These are phyloP conservation scores for Taphrina pruni DNA, from an alignment of 1,139 yeast species.

Conservation along the genomic window DNA sequence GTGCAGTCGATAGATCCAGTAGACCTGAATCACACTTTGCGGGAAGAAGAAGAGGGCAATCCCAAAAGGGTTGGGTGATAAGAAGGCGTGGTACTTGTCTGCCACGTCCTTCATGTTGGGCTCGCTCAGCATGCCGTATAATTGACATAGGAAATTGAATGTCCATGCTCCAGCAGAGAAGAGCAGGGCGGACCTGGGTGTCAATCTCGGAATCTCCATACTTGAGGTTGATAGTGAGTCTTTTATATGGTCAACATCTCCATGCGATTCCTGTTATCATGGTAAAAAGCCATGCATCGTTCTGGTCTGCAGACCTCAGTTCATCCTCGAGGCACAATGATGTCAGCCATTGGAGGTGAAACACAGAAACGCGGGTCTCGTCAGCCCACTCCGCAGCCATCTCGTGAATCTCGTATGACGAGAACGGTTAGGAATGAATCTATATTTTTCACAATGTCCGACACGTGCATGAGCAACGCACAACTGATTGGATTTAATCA, in stretches of 20 bases:
- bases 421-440: neutral
- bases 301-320: too few species aligned
- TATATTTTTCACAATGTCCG: neutral
- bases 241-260: too few species aligned
- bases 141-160: conserved; percentile 35
- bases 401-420: neutral
- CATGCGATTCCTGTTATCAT: too few species aligned
- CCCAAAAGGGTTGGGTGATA: conserved; percentile 38
- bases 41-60: conserved; percentile 41
- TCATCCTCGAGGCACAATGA: conserved; percentile 1
- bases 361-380: neutral
- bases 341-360: conserved; percentile 2
- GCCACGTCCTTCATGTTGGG: conserved; percentile 40
- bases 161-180: conserved; percentile 29
- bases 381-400: conserved; percentile 3
- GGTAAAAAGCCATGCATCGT: too few species aligned
- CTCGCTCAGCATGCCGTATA: conserved; percentile 33
- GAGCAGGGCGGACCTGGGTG: conserved; percentile 25
- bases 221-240: neutral
- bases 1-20: conserved; percentile 37
- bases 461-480: conserved; percentile 13
- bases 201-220: conserved; percentile 19
- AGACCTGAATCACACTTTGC: conserved; percentile 32
- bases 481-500: conserved; percentile 17
- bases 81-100: conserved; percentile 37